A percentile compares a stretch with the other conserved stretches of the same genome.
Evolutionary conservation across 2,329 filamentous ascomycete species (phyloP).

Genomic region (Colletotrichum cordylinicola): DNA sequence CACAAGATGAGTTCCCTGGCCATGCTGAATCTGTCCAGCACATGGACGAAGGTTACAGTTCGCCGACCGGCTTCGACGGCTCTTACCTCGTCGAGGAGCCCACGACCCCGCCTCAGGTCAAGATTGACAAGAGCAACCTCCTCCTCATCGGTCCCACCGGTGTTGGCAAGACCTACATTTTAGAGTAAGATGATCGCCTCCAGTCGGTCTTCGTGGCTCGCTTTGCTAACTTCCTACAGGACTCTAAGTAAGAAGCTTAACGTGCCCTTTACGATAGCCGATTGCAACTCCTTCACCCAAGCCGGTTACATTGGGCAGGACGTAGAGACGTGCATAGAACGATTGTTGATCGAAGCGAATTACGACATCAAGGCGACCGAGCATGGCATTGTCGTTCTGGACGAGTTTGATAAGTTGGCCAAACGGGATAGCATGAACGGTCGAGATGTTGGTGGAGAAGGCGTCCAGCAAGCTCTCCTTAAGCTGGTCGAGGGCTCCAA

Average conservation of each 20-base stretch:
- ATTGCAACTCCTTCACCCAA: constrained; percentile 95
- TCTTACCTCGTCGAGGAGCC: constrained; percentile 57
- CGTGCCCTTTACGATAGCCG: constrained; percentile 92
- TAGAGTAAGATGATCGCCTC: constrained; percentile 57
- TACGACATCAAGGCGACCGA: constrained; percentile 87
- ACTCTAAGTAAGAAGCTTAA: constrained; percentile 92
- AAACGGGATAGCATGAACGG: constrained; percentile 86
- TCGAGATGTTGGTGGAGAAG: constrained; percentile 93
- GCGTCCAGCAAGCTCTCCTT: constrained; percentile 92
- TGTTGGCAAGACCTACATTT: constrained; percentile 95
- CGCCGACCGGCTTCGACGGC: constrained; percentile 37
- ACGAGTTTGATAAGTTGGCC: constrained; percentile 98
- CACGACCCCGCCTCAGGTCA: constrained; percentile 56
- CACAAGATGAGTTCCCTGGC: constrained; percentile 60
- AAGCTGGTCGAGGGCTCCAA: constrained; percentile 98
- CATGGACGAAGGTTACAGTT: constrained; percentile 39
- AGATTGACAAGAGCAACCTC: constrained; percentile 95
- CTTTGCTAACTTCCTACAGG: constrained; percentile 50
- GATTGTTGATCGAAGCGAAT: constrained; percentile 87
- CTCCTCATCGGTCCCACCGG: constrained; percentile 90
- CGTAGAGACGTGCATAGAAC: constrained; percentile 93
- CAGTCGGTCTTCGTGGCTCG: background rate
- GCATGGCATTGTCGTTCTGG: constrained; percentile 91
- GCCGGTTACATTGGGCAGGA: constrained; percentile 98
- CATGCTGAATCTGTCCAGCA: constrained; percentile 54